A percentile compares a stretch with the other conserved stretches of the same genome.
These are phyloP conservation scores for Gynandropsis gynandra DNA, from an alignment of 345 rosid genomes.

Conservation along the genomic window DNA sequence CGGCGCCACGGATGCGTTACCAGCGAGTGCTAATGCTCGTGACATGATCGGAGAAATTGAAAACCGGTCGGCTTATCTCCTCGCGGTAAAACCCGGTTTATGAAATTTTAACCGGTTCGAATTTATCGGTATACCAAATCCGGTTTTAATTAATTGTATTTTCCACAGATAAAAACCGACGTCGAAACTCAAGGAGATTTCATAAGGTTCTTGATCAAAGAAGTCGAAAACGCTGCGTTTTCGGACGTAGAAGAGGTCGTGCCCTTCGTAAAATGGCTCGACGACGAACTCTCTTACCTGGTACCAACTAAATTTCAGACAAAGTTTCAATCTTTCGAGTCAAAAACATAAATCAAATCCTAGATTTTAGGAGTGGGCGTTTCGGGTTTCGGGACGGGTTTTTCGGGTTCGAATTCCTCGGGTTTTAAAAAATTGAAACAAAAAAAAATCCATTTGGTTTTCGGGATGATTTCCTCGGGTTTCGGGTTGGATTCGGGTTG, in stretches of 20 bases:
- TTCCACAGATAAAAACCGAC: slow-evolving; percentile 80
- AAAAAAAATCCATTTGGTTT: no score
- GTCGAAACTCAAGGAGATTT: slow-evolving; percentile 95
- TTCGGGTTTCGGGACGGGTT: no score
- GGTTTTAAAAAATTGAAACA: no score
- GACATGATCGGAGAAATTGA: slow-evolving; percentile 99
- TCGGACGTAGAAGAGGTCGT: slow-evolving; percentile 80
- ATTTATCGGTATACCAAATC: slow-evolving; percentile 17
- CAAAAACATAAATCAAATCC: not conserved
- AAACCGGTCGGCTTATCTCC: slow-evolving; percentile 84
- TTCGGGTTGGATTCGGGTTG: no score
- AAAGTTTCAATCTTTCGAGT: not conserved
- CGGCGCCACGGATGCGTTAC: slow-evolving; percentile 32
- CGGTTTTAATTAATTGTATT: no score
- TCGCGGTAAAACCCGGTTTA: slow-evolving; percentile 56
- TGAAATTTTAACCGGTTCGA: slow-evolving; percentile 13
- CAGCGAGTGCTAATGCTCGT: slow-evolving; percentile 54
- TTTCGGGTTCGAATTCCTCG: no score
- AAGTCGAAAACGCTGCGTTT: slow-evolving; percentile 79
- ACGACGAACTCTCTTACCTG: slow-evolving; percentile 85
- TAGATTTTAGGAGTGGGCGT: no score
- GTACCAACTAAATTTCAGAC: slow-evolving; percentile 26
- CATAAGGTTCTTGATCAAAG: slow-evolving; percentile 75
- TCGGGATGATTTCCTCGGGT: no score
- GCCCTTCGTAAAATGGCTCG: slow-evolving; percentile 94